Percentiles rank a stretch among this genome's conserved stretches.
Evolutionary conservation across 371 early-diverging fungal species (phyloP).

Genomic region (Rhizopus microsporus): DNA sequence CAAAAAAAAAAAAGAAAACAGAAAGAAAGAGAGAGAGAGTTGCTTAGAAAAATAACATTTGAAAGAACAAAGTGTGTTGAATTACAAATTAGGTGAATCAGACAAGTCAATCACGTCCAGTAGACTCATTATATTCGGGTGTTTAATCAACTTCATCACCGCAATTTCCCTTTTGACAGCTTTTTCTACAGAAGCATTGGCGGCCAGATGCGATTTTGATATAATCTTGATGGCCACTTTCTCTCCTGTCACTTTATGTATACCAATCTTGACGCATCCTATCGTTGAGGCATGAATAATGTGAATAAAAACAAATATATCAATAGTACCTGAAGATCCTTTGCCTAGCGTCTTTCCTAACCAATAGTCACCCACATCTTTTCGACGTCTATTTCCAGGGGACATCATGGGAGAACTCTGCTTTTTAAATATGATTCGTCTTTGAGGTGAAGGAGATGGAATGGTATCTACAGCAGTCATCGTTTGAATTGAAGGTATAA

Average conservation of each 20-base stretch:
- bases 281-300: background rate
- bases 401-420: slow-evolving; percentile 25
- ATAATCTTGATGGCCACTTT: slow-evolving; percentile 49
- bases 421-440: slow-evolving; percentile 28
- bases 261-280: slow-evolving; percentile 45
- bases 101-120: slow-evolving; percentile 85
- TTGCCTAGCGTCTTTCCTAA: slow-evolving; percentile 80
- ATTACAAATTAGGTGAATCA: slow-evolving; percentile 70
- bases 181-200: slow-evolving; percentile 50
- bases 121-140: slow-evolving; percentile 82
- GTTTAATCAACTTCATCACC: slow-evolving; percentile 66
- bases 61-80: slow-evolving; percentile 4
- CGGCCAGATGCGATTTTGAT: slow-evolving; percentile 29
- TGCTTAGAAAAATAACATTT: slow-evolving; percentile 56
- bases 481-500: slow-evolving; percentile 10
- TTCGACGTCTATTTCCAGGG: slow-evolving; percentile 48
- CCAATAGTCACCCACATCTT: slow-evolving; percentile 75
- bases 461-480: slow-evolving; percentile 27
- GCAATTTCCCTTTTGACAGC: slow-evolving; percentile 72
- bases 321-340: slow-evolving; percentile 74
- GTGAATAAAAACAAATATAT: background rate
- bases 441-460: slow-evolving; percentile 48
- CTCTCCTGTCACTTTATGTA: slow-evolving; percentile 36
- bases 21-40: slow-evolving; percentile 86
- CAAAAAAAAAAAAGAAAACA: slow-evolving; percentile 30